These are phyloP conservation scores for Neoarthrinium moseri DNA, from an alignment of 2,329 filamentous ascomycete species.

Conservation along the genomic window DNA sequence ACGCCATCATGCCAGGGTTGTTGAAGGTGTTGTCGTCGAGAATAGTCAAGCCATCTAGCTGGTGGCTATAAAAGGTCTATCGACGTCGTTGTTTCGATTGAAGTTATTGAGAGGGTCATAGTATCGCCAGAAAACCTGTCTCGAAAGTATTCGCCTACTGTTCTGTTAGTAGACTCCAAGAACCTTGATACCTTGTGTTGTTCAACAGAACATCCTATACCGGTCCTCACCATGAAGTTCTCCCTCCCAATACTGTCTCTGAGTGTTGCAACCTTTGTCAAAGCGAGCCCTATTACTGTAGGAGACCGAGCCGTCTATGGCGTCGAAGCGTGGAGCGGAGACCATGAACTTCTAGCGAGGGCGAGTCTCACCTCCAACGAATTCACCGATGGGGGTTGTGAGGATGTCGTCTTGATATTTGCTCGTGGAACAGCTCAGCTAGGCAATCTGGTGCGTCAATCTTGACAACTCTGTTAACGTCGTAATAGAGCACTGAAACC, in stretches of 20 bases:
- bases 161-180: background rate
- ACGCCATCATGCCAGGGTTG: background rate
- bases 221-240: constrained; percentile 1
- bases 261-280: background rate
- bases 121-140: background rate
- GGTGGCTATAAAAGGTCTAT: constrained; percentile 1
- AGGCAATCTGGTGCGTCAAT: constrained; percentile 35
- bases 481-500: background rate
- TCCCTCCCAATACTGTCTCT: background rate
- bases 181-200: background rate
- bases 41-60: background rate
- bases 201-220: background rate
- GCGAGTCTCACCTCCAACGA: constrained; percentile 27
- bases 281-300: background rate
- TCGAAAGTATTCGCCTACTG: background rate
- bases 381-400: constrained; percentile 32
- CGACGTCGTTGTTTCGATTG: background rate
- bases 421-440: constrained; percentile 37
- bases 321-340: background rate
- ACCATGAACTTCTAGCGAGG: background rate
- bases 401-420: constrained; percentile 35
- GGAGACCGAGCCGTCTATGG: background rate
- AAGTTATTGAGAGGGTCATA: background rate
- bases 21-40: background rate
- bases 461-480: background rate